phyloP scores from a whole-genome alignment of 208 protist genomes.

The Endotrypanum monterogeii region DNA sequence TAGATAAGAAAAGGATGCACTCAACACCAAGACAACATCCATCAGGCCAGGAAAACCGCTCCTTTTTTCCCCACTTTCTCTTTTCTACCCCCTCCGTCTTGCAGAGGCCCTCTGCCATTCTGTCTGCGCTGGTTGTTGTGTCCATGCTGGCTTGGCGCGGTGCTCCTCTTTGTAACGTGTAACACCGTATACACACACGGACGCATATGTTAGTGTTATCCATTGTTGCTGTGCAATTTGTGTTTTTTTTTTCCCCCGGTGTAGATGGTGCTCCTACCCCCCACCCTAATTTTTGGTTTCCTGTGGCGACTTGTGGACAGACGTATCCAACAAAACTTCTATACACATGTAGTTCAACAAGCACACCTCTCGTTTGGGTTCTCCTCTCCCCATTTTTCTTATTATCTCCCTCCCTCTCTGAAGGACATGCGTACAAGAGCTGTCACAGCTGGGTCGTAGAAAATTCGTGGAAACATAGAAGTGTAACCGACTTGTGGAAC shows the following conservation, averaged over 20 bases:
- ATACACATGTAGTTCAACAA: background rate
- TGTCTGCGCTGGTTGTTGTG: background rate
- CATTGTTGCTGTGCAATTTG: slow-evolving; percentile 1
- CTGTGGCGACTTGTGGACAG: background rate
- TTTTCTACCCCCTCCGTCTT: background rate
- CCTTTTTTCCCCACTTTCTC: background rate
- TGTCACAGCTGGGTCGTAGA: background rate
- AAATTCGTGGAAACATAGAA: background rate
- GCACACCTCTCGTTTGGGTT: background rate
- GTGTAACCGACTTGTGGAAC: background rate
- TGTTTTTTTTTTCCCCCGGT: slow-evolving; percentile 1
- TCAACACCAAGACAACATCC: background rate
- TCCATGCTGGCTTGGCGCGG: background rate
- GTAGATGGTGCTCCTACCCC: background rate
- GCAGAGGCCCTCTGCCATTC: background rate
- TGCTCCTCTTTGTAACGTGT: background rate
- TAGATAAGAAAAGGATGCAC: background rate
- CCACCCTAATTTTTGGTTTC: background rate
- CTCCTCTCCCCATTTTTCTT: background rate
- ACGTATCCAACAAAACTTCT: background rate
- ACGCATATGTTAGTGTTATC: background rate
- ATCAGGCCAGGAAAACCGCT: background rate
- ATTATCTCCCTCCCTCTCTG: slow-evolving; percentile 7
- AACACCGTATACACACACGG: background rate
- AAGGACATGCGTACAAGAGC: background rate